Conservation (phyloP, 805 yeast species). For the Danielozyma ontarioensis region DNA sequence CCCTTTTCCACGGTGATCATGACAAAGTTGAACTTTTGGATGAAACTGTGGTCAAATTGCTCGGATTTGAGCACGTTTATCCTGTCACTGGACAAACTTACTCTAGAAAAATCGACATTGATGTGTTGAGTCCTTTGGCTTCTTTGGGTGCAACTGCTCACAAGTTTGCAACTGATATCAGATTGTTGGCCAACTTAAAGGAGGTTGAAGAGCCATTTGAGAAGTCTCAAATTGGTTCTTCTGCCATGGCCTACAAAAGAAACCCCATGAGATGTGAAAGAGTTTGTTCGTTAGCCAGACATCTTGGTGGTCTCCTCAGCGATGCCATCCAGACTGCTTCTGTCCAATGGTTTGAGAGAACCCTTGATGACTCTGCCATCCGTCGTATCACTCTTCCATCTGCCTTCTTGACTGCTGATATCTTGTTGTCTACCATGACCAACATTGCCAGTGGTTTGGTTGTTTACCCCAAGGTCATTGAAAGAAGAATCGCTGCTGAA, state of each 20-base stretch:
- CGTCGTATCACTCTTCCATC: conserved; percentile 96
- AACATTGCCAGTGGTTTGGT: conserved; percentile 94
- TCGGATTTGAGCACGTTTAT: conserved; percentile 92
- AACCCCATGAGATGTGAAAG: conserved; percentile 99
- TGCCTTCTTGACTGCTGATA: conserved; percentile 94
- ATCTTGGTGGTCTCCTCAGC: conserved; percentile 82
- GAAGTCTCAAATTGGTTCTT: conserved; percentile 95
- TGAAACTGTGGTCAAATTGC: conserved; percentile 83
- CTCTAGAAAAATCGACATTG: conserved; percentile 96
- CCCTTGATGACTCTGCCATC: conserved; percentile 96
- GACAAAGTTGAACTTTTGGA: conserved; percentile 93
- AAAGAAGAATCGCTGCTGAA: conserved; percentile 90
- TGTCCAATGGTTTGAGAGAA: conserved; percentile 99
- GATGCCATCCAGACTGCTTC: conserved; percentile 97
- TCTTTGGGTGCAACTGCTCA: conserved; percentile 95
- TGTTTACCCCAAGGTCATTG: conserved; percentile 97
- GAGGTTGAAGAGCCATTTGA: conserved; percentile 98
- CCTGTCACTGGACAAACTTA: conserved; percentile 99
- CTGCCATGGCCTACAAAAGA: conserved; percentile 99
- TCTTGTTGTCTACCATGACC: conserved; percentile 78
- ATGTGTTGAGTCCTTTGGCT: conserved; percentile 85
- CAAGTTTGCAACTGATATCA: conserved; percentile 95
- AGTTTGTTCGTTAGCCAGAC: conserved; percentile 97
- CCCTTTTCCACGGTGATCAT: conserved; percentile 94
- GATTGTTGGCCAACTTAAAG: conserved; percentile 92